Evolutionary conservation across 768 basidiomycete genomes (phyloP), one percentile per base, ranked within the genome.

Genomic region (Baorangia bicolor): DNA sequence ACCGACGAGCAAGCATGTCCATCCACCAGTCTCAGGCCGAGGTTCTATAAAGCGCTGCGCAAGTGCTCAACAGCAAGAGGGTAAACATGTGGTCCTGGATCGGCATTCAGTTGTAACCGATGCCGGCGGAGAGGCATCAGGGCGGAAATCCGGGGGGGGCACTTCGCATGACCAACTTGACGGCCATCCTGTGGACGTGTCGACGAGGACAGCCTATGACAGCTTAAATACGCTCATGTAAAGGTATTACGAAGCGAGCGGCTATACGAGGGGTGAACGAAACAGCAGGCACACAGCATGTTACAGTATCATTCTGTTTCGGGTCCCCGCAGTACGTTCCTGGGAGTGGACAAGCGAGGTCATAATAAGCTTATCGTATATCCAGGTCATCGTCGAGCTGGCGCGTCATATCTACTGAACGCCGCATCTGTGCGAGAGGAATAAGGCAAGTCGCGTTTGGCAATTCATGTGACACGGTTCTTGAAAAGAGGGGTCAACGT

Each of bases 81-180:
- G n/a, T n/a, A n/a, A n/a, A n/a, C n/a, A n/a, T n/a, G n/a, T n/a
- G n/a, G n/a, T n/a, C n/a, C n/a, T n/a, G n/a, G 27, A 16, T 10
- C 57, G 58, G 58, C 25, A 33, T 41, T 38, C 25, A 41, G 8
- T 16, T 34, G 41, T 49, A 20, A 49, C 51, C 48, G 59, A 25
- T 37, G 55, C 62, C 63, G 55, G 45, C 30, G 51, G 46, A 33
- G 41, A 40, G 49, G 55, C 37, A 28, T 41, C 12, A 5, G 3
- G 5, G 37, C 35, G n/a, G 16, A 35, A 35, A 35, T 16, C 34
- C 34, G 16, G 34, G 7, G 16, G 35, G 18, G n/a, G n/a, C n/a
- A n/a, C n/a, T n/a, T n/a, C n/a, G n/a, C 20, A 33, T 33, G 18
- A 9, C 16, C 2, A 4, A 31, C 9, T 34, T 13, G 14, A 27